Percentiles rank a stretch among this genome's conserved stretches.
These are phyloP conservation scores for Ceratocystis lukuohia DNA, from an alignment of 2,329 filamentous ascomycete genomes.

Conservation along the genomic window DNA sequence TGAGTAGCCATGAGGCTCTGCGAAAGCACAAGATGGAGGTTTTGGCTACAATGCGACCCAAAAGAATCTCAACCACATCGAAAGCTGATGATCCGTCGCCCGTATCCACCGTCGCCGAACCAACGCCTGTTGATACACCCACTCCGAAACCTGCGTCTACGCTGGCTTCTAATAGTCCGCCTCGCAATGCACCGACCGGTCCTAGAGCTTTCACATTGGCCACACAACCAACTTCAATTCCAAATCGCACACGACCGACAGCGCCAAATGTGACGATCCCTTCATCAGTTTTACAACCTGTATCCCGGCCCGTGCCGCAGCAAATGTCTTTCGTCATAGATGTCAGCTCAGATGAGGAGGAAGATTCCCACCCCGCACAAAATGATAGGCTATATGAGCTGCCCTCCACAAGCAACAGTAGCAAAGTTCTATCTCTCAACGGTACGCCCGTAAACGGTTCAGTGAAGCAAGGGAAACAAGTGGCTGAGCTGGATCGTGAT, in stretches of 20 bases:
- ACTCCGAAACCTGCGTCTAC: background rate
- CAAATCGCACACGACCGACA: background rate
- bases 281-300: conserved; percentile 1
- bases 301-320: conserved; percentile 3
- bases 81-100: background rate
- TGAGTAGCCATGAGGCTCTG: conserved; percentile 46
- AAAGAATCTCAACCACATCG: conserved; percentile 12
- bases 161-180: background rate
- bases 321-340: conserved; percentile 14
- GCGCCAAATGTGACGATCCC: background rate
- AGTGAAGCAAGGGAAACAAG: conserved; percentile 5
- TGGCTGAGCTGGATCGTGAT: conserved; percentile 33
- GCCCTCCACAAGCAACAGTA: conserved; percentile 8
- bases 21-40: conserved; percentile 68
- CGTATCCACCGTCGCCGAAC: background rate
- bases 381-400: conserved; percentile 4
- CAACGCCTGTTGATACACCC: background rate
- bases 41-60: conserved; percentile 45
- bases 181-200: conserved; percentile 7
- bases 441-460: background rate
- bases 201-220: background rate
- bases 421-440: background rate
- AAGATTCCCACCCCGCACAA: conserved; percentile 16
- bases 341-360: conserved; percentile 17
- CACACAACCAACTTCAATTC: background rate